phyloP scores from a whole-genome alignment of 257 asterid species.

The Solanum chiquidenum region DNA sequence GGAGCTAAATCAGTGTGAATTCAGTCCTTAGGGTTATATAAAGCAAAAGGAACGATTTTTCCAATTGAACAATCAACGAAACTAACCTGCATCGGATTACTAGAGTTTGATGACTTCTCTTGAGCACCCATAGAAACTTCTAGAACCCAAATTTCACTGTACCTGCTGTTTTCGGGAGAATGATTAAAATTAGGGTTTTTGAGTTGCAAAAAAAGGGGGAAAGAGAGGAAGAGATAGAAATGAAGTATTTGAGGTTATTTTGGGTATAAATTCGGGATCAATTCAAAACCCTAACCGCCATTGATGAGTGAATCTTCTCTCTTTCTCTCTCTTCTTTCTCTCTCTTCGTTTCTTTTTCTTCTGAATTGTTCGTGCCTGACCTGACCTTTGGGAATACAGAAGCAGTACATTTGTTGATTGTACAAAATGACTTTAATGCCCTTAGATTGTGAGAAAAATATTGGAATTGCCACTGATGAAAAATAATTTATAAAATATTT shows the following conservation, averaged over 20 bases:
- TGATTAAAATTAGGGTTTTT: conserved; percentile 55
- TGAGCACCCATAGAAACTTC: background rate
- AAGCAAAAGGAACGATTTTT: background rate
- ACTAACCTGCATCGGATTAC: background rate
- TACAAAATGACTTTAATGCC: background rate
- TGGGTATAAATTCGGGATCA: conserved; percentile 12
- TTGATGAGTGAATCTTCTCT: conserved; percentile 12
- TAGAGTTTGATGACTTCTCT: background rate
- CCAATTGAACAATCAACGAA: background rate
- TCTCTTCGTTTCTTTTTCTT: background rate
- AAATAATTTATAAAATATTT: background rate
- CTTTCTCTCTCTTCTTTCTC: conserved; percentile 9
- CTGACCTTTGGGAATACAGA: background rate
- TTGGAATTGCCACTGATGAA: background rate
- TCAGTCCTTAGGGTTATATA: background rate
- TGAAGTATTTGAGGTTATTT: background rate
- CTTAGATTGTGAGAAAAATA: background rate
- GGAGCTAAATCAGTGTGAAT: background rate
- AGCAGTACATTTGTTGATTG: background rate
- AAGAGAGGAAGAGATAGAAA: background rate
- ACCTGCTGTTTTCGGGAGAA: background rate
- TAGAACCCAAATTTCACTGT: conserved; percentile 12
- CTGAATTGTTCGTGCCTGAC: background rate
- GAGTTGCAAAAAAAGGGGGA: background rate
- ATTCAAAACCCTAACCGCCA: conserved; percentile 63